Evolutionary conservation across 495 filamentous ascomycete species (phyloP).

Genomic region (Oidiodendron maius): DNA sequence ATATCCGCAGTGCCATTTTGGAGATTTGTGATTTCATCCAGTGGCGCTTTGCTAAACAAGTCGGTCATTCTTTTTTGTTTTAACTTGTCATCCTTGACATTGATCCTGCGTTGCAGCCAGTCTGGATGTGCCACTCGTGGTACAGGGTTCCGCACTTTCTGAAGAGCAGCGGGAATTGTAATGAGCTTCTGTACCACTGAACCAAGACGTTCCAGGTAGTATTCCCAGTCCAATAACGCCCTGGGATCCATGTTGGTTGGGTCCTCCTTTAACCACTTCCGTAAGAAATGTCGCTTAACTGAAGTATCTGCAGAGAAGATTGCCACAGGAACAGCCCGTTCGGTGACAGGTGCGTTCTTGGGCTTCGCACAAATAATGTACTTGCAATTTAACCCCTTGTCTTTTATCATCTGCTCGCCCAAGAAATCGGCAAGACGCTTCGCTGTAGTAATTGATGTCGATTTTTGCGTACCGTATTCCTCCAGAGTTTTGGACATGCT

Average conservation of each 20-base stretch:
- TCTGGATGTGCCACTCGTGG: slow-evolving; percentile 91
- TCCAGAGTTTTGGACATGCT: slow-evolving; percentile 96
- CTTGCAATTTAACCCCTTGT: slow-evolving; percentile 98
- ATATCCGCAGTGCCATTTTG: slow-evolving; percentile 60
- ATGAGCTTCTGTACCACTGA: slow-evolving; percentile 98
- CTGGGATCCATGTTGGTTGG: slow-evolving; percentile 89
- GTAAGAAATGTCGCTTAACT: slow-evolving; percentile 81
- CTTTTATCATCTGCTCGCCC: slow-evolving; percentile 97
- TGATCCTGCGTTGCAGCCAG: slow-evolving; percentile 90
- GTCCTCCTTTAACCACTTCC: slow-evolving; percentile 94
- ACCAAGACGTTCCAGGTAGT: slow-evolving; percentile 90
- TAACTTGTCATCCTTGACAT: slow-evolving; percentile 90
- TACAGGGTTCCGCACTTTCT: slow-evolving; percentile 92
- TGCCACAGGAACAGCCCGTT: slow-evolving; percentile 87
- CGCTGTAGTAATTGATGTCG: slow-evolving; percentile 97
- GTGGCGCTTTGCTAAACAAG: slow-evolving; percentile 72
- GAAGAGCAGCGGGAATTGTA: slow-evolving; percentile 93
- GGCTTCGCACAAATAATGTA: slow-evolving; percentile 93
- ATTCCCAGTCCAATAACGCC: slow-evolving; percentile 87
- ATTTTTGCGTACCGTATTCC: slow-evolving; percentile 93
- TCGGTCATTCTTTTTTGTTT: slow-evolving; percentile 99
- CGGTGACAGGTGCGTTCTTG: slow-evolving; percentile 85
- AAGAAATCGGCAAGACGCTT: slow-evolving; percentile 92
- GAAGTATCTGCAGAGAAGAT: slow-evolving; percentile 92
- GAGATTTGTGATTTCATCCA: slow-evolving; percentile 69